Evolutionary conservation across 2,329 filamentous ascomycete species (phyloP), one percentile per base, ranked within the genome.

Genomic region (Cladorrhinum sp.): DNA sequence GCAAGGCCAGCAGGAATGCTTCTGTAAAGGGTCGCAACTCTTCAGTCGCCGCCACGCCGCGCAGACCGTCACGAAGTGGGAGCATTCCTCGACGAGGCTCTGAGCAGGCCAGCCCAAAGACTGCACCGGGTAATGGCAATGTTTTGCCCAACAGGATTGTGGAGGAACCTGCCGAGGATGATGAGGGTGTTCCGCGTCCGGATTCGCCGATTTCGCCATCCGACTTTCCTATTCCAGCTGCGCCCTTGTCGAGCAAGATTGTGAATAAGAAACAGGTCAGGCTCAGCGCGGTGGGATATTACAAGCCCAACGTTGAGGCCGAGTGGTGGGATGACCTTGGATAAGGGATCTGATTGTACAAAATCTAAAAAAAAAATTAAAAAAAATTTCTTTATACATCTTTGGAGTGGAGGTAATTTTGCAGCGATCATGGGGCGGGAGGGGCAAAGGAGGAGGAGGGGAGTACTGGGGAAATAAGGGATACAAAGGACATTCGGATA

Each of bases 211-310:
- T 73, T 48, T 66, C 66, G 30, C 69, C 68, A 28, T 59, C 30
- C 7, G 67, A 66, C 21, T 63, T 65, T 18, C 64, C 67, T n/a
- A 36, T 49, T 16, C 54, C 54, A 9, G 20, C 42, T 14, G 50
- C 64, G 39, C 63, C 64, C 24, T 58, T 66, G 42, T 62, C 69
- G 20, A 66, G 70, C 53, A 70, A 67, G 28, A 57, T 57, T 21
- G 39, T 48, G 2, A 67, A 69, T n/a, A 75, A 73, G 62, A 73
- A 72, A 61, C 70, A 71, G 16, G 69, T 73, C 16, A 66, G 74
- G 50, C 68, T 75, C 63, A 75, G 74, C 49, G 74, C 74, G 1
- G 73, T 75, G n/a, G 74, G 74, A 1, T 64, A 61, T 18, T 65
- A 64, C 50, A 66, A 66, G 24, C 64, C 67, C 2, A 64, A 66